phyloP scores from a whole-genome alignment of 75 land plant genomes.

The Picea glauca region DNA sequence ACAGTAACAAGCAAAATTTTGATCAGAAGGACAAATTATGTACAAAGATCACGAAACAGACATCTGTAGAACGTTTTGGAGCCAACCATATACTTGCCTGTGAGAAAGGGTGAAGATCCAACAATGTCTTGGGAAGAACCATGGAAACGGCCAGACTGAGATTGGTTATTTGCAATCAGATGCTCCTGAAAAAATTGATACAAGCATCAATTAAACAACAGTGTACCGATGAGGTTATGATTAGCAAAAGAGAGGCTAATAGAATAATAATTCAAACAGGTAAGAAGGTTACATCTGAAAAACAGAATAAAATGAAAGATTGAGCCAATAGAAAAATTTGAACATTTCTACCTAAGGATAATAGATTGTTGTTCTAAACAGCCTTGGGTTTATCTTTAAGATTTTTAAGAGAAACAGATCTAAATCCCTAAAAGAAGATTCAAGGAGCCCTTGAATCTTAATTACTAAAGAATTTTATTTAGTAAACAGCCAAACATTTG shows the following conservation, averaged over 20 bases:
- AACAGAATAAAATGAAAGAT: background rate
- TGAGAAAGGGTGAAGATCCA: background rate
- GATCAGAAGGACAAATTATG: background rate
- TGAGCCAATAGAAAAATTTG: background rate
- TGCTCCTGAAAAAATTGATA: background rate
- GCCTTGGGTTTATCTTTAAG: too few species aligned
- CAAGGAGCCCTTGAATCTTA: too few species aligned
- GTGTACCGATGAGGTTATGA: background rate
- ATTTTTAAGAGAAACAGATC: too few species aligned
- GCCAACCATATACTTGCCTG: background rate
- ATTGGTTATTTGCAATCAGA: background rate
- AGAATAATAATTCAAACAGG: background rate
- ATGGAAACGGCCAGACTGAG: conserved; percentile 1
- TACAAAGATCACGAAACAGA: background rate
- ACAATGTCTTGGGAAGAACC: background rate
- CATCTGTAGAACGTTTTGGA: background rate
- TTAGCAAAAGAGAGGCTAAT: background rate
- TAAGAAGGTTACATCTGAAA: too few species aligned
- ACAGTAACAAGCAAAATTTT: background rate
- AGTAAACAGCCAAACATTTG: background rate
- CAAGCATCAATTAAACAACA: background rate
- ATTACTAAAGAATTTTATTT: background rate
- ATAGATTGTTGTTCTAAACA: background rate
- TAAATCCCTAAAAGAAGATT: background rate
- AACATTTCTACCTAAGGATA: background rate